Percentiles rank a stretch among this genome's conserved stretches.
Conservation (phyloP, 768 basidiomycete genomes). For the Austroboletus eburneus region DNA sequence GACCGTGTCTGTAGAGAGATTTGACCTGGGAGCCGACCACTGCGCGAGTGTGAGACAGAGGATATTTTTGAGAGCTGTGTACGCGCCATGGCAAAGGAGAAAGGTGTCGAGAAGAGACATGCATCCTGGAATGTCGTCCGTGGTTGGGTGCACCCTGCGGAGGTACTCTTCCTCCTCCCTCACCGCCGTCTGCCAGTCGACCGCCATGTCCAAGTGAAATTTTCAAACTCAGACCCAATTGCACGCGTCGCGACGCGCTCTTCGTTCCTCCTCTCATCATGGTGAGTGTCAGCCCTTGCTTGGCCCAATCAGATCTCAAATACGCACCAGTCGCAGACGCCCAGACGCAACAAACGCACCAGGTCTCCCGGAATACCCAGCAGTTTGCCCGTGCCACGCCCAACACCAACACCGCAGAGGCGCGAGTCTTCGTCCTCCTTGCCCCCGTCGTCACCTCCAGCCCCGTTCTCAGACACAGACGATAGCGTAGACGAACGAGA, state of each 20-base stretch:
- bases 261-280: constrained; percentile 30
- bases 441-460: constrained; percentile 81
- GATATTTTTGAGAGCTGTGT: neutral
- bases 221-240: constrained; percentile 44
- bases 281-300: constrained; percentile 29
- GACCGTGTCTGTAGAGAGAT: constrained; percentile 84
- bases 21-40: constrained; percentile 78
- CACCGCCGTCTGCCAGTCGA: constrained; percentile 52
- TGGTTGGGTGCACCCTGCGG: constrained; percentile 61
- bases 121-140: constrained; percentile 80
- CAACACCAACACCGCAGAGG: constrained; percentile 43
- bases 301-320: neutral
- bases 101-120: constrained; percentile 71
- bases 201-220: constrained; percentile 29
- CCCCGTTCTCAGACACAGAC: constrained; percentile 83
- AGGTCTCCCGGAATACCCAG: constrained; percentile 50
- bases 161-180: constrained; percentile 69
- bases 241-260: constrained; percentile 47
- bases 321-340: constrained; percentile 35
- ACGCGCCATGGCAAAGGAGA: constrained; percentile 63
- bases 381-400: constrained; percentile 42
- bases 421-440: constrained; percentile 69
- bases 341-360: constrained; percentile 60
- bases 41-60: constrained; percentile 30
- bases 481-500: constrained; percentile 73